A percentile compares a stretch with the other conserved stretches of the same genome.
phyloP scores from a whole-genome alignment of 495 filamentous ascomycete species.

The Lepidopterella palustris region DNA sequence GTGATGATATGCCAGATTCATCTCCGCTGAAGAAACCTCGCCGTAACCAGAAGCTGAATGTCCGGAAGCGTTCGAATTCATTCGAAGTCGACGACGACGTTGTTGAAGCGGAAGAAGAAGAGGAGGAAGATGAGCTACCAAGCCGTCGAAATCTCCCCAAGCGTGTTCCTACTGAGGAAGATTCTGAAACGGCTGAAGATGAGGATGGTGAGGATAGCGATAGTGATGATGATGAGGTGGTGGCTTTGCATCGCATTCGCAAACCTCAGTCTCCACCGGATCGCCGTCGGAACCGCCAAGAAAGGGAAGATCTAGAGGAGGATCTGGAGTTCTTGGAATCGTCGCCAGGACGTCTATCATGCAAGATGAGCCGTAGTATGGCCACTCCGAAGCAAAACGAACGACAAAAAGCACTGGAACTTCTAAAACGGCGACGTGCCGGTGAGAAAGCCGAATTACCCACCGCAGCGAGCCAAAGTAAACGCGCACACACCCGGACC shows the following conservation, averaged over 20 bases:
- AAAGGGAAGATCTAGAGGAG: slow-evolving; percentile 34
- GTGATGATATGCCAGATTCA: slow-evolving; percentile 10
- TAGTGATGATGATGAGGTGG: not conserved
- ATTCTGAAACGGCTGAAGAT: slow-evolving; percentile 6
- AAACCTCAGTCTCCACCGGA: not conserved
- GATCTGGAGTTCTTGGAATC: slow-evolving; percentile 34
- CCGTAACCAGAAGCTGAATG: not conserved
- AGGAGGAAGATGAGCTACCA: slow-evolving; percentile 13
- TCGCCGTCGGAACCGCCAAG: slow-evolving; percentile 5
- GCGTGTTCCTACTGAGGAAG: not conserved
- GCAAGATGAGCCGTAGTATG: slow-evolving; percentile 13
- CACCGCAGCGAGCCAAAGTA: slow-evolving; percentile 5
- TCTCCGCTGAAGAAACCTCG: slow-evolving; percentile 4
- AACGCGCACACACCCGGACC: not conserved
- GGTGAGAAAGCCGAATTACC: slow-evolving; percentile 9
- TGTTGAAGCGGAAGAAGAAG: slow-evolving; percentile 12
- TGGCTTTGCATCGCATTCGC: slow-evolving; percentile 8
- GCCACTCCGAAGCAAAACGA: slow-evolving; percentile 13
- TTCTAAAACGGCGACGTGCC: slow-evolving; percentile 29
- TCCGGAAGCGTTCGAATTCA: slow-evolving; percentile 21
- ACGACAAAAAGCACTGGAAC: slow-evolving; percentile 30
- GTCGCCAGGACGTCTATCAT: slow-evolving; percentile 21
- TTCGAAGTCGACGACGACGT: slow-evolving; percentile 14
- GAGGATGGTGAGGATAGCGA: slow-evolving; percentile 26
- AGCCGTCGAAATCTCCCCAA: not conserved